A percentile compares a stretch with the other conserved stretches of the same genome.
Evolutionary conservation across 2,329 filamentous ascomycete species (phyloP).

Genomic region (Mycosphaerella sp.): DNA sequence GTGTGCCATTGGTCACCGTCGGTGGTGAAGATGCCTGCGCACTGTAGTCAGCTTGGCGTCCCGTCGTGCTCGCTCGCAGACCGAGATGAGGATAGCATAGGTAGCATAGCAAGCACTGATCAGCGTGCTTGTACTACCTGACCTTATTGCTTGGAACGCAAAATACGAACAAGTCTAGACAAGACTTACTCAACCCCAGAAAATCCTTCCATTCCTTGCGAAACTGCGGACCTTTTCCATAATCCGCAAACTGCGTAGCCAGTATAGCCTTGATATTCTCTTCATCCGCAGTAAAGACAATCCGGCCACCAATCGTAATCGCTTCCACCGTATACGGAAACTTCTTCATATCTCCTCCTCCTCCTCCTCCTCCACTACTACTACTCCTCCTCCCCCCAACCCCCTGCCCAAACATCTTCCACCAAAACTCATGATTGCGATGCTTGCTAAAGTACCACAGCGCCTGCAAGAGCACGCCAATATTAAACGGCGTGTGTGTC

Average conservation of each 20-base stretch:
- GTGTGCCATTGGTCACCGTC: constrained; percentile 74
- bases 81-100: no score
- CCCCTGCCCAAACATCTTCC: constrained; percentile 40
- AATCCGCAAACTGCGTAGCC: constrained; percentile 80
- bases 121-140: no score
- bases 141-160: no score
- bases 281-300: constrained; percentile 71
- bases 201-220: constrained; percentile 70
- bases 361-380: background rate
- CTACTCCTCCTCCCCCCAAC: no score
- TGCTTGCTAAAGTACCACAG: constrained; percentile 46
- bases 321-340: constrained; percentile 56
- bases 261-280: constrained; percentile 89
- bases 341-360: constrained; percentile 32
- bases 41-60: background rate
- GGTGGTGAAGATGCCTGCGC: constrained; percentile 56
- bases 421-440: constrained; percentile 58
- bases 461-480: constrained; percentile 59
- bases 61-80: background rate
- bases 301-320: constrained; percentile 50
- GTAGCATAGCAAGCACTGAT: no score
- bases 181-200: constrained; percentile 67
- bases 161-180: constrained; percentile 10
- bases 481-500: constrained; percentile 44
- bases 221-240: constrained; percentile 72